Evolutionary conservation across 768 basidiomycete genomes (phyloP).

Genomic region (Mycena pura): DNA sequence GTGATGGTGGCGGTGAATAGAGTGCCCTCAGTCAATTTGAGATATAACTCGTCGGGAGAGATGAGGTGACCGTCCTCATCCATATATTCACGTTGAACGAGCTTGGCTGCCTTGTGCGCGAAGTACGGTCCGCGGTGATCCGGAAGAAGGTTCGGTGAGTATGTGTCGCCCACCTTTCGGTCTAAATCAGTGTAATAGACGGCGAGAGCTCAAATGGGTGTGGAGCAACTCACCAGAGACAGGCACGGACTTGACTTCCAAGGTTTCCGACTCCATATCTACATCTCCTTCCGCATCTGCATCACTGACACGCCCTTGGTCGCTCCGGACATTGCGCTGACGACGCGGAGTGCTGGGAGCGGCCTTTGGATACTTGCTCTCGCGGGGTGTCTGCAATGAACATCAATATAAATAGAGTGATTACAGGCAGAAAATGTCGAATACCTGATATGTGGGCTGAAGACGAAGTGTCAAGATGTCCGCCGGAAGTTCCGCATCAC

Average conservation of each 20-base stretch:
- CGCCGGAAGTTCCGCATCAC: background rate
- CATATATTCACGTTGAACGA: background rate
- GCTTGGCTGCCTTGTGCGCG: background rate
- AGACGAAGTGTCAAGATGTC: background rate
- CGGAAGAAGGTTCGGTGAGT: background rate
- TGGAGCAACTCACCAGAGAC: background rate
- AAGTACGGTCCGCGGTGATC: background rate
- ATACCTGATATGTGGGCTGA: background rate
- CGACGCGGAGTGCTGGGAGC: too few species aligned
- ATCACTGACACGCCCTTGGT: background rate
- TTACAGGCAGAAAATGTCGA: too few species aligned
- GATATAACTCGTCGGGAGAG: background rate
- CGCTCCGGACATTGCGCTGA: too few species aligned
- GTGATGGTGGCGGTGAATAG: background rate
- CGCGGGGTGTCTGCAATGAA: too few species aligned
- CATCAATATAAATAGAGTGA: too few species aligned
- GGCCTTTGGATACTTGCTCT: too few species aligned
- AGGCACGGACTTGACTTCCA: background rate
- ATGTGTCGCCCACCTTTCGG: background rate
- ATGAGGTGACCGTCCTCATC: background rate
- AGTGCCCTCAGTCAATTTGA: background rate
- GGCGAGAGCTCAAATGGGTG: background rate
- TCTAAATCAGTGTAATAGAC: background rate
- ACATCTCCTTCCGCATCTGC: background rate
- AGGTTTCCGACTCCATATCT: background rate